These are phyloP conservation scores for Inga oerstediana DNA, from an alignment of 306 rosid genomes.

Conservation along the genomic window DNA sequence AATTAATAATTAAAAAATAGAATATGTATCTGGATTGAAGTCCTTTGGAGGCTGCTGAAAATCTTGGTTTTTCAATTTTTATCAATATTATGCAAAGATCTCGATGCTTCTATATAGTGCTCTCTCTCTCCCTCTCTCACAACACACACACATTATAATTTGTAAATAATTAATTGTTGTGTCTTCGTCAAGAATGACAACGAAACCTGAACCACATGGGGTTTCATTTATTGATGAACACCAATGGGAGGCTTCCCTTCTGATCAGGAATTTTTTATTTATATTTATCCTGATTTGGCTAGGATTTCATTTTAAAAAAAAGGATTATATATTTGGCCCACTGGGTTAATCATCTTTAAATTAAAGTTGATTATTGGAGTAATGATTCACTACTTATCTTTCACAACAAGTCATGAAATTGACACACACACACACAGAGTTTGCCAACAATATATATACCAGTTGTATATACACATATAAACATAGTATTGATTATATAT, in stretches of 20 bases:
- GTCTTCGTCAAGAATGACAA: conserved; percentile 14
- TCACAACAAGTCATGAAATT: background rate
- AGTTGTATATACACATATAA: no score
- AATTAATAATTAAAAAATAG: no score
- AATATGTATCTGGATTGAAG: conserved; percentile 12
- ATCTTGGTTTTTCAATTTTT: background rate
- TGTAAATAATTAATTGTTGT: background rate
- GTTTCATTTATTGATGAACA: background rate
- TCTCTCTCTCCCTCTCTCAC: background rate
- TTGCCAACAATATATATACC: no score
- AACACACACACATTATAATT: background rate
- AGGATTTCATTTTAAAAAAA: background rate
- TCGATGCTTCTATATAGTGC: background rate
- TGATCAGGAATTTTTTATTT: background rate
- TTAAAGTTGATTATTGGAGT: no score
- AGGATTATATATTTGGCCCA: background rate
- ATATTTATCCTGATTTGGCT: background rate
- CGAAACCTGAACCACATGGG: background rate
- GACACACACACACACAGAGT: background rate
- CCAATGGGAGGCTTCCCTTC: background rate
- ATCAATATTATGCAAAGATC: background rate
- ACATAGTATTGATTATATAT: no score
- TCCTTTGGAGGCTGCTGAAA: conserved; percentile 10
- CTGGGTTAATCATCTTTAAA: no score
- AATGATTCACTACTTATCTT: background rate